Evolutionary conservation across 495 filamentous ascomycete genomes (phyloP), one percentile per base, ranked within the genome.

Genomic region (Penicillium simplicissimum): DNA sequence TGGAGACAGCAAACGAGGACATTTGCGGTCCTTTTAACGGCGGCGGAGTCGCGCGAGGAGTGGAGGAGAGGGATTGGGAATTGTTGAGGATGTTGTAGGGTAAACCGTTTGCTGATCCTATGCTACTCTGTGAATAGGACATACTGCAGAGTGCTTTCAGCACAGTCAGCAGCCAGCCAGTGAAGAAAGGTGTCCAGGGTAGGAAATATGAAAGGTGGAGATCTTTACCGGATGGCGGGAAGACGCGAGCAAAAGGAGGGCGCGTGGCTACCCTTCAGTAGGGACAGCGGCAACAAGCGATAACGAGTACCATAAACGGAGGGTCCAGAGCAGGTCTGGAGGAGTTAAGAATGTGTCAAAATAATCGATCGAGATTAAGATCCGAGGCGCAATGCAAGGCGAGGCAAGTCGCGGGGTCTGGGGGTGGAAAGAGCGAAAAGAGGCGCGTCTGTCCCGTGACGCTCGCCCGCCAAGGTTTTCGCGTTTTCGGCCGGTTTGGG

Each of bases 41-140:
- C 54, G 83, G 82, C 37, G 80, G 62, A 52, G 67, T 84, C 54
- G 78, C 81, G 63, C 81, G 77, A 60, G 81, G 82, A n/a, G 83
- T 85, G 23, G 80, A 81, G 17, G 76, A 74, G 57, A 83, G 68
- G 58, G 83, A 80, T 69, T 82, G 80, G 47, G 80, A 76, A 62
- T 74, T 76, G 65, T 81, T 78, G 55, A 85, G 78, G 21, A 81
- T 82, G 42, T 67, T 79, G 74, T 58, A 71, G 38, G 73, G 58
- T 58, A 76, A 71, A 54, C 77, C 76, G 67, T 80, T 77, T 49
- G 67, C 60, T 31, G 75, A 77, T 34, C 74, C 76, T 53, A 69
- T 74, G 60, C 72, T 81, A 54, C 72, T 75, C 63, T 78, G 77
- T 2, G 76, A 79, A 65, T 76, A 82, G 40, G 77, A 79, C 69